These are phyloP conservation scores for Stemphylium beticola DNA, from an alignment of 2,329 filamentous ascomycete genomes.

Conservation along the genomic window DNA sequence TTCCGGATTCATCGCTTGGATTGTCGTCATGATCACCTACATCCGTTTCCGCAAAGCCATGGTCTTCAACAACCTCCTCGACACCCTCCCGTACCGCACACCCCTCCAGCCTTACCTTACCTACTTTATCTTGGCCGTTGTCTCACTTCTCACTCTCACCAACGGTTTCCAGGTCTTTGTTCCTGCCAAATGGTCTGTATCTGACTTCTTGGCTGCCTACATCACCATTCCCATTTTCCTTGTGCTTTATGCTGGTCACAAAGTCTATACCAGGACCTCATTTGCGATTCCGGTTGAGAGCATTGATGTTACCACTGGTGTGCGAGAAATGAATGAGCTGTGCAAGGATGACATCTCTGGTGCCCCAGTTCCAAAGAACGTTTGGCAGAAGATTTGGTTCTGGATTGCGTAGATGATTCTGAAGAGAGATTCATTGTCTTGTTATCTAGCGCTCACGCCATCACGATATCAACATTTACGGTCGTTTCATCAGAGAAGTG, in stretches of 20 bases:
- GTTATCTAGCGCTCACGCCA: not conserved
- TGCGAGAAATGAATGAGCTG: slow-evolving; percentile 47
- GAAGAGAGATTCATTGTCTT: not conserved
- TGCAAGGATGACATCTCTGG: slow-evolving; percentile 39
- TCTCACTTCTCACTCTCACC: slow-evolving; percentile 41
- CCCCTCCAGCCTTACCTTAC: slow-evolving; percentile 62
- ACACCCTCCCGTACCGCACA: slow-evolving; percentile 59
- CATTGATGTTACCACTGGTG: slow-evolving; percentile 44
- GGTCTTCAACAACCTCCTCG: slow-evolving; percentile 61
- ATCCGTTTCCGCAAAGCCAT: slow-evolving; percentile 62
- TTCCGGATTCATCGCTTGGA: slow-evolving; percentile 62
- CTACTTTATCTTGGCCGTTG: slow-evolving; percentile 62
- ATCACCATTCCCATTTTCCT: slow-evolving; percentile 52
- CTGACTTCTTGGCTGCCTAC: slow-evolving; percentile 61
- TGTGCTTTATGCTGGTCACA: slow-evolving; percentile 44
- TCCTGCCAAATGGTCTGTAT: slow-evolving; percentile 49
- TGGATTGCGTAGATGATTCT: slow-evolving; percentile 40
- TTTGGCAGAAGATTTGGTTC: slow-evolving; percentile 43
- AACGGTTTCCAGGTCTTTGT: slow-evolving; percentile 62
- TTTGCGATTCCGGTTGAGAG: slow-evolving; percentile 36
- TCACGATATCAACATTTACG: not conserved
- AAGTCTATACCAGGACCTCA: slow-evolving; percentile 37
- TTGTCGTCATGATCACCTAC: slow-evolving; percentile 63
- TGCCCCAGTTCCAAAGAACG: slow-evolving; percentile 44
- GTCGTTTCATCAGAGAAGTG: not conserved